phyloP scores from a whole-genome alignment of 2,329 filamentous ascomycete species.

The Cercospora sojina region DNA sequence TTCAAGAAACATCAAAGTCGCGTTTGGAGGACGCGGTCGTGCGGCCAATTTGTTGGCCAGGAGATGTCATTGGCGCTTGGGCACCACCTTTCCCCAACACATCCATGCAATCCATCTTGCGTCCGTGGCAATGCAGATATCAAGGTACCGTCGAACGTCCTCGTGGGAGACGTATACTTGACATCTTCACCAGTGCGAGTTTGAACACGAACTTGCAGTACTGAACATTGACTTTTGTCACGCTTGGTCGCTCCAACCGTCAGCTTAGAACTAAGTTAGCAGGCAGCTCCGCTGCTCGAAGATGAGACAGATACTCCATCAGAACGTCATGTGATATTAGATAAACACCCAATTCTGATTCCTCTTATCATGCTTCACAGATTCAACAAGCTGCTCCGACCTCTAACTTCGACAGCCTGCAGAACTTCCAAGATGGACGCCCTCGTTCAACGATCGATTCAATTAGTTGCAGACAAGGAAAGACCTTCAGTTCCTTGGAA shows the following conservation, averaged over 20 bases:
- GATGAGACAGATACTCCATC: not conserved
- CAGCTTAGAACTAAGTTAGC: too few relatives aligned
- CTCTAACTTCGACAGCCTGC: not conserved
- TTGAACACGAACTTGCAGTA: not conserved
- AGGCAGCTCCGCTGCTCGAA: not conserved
- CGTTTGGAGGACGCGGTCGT: not conserved
- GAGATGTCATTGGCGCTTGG: not conserved
- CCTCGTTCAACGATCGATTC: conserved; percentile 21
- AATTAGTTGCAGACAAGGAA: conserved; percentile 22
- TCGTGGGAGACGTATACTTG: not conserved
- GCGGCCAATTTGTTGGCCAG: not conserved
- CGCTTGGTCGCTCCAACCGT: not conserved
- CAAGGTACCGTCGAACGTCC: not conserved
- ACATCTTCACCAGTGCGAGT: not conserved
- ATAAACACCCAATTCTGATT: not conserved
- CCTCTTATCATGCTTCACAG: not conserved
- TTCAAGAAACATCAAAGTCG: not conserved
- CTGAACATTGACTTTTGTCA: not conserved
- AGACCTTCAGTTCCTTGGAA: conserved; percentile 27
- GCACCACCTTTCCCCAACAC: not conserved
- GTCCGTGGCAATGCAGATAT: not conserved
- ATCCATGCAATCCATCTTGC: not conserved
- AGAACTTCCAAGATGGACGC: conserved; percentile 19
- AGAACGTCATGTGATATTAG: not conserved
- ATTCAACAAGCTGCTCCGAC: not conserved